phyloP scores from a whole-genome alignment of 495 filamentous ascomycete genomes.

The Cryomyces minteri region DNA sequence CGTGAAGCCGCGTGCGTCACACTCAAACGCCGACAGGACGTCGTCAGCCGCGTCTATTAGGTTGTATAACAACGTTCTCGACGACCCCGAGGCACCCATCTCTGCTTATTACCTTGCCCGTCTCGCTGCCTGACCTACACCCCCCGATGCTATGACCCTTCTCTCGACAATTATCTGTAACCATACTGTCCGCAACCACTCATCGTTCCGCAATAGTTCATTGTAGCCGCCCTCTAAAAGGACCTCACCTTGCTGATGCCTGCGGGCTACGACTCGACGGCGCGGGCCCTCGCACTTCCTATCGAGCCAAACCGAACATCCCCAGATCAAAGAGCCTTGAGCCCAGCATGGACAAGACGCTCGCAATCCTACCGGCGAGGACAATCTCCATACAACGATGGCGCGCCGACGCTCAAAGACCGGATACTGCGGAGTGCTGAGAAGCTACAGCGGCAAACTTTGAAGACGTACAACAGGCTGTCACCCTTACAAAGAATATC shows the following conservation, averaged over 20 bases:
- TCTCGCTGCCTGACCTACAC: too few relatives aligned
- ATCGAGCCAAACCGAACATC: slow-evolving; percentile 16
- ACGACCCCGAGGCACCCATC: too few relatives aligned
- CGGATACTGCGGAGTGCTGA: slow-evolving; percentile 27
- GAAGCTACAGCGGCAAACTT: slow-evolving; percentile 19
- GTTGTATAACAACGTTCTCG: too few relatives aligned
- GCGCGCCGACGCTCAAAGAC: slow-evolving; percentile 19
- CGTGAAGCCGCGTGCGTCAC: too few relatives aligned
- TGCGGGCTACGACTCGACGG: slow-evolving; percentile 34
- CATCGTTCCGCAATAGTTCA: too few relatives aligned
- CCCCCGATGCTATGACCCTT: too few relatives aligned
- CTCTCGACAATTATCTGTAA: too few relatives aligned
- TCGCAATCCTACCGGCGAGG: slow-evolving; percentile 18
- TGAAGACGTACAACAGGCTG: slow-evolving; percentile 30
- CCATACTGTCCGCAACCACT: too few relatives aligned
- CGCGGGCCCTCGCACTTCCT: slow-evolving; percentile 44
- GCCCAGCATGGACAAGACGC: slow-evolving; percentile 19
- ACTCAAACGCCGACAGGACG: too few relatives aligned
- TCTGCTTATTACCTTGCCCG: too few relatives aligned
- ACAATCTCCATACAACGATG: slow-evolving; percentile 11
- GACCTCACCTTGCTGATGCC: neutral
- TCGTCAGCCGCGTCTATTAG: too few relatives aligned
- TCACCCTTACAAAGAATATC: slow-evolving; percentile 41
- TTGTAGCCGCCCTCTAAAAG: too few relatives aligned
- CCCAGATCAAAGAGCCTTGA: slow-evolving; percentile 13